Conservation (phyloP, 768 basidiomycete species). For the Podaxis sp. region DNA sequence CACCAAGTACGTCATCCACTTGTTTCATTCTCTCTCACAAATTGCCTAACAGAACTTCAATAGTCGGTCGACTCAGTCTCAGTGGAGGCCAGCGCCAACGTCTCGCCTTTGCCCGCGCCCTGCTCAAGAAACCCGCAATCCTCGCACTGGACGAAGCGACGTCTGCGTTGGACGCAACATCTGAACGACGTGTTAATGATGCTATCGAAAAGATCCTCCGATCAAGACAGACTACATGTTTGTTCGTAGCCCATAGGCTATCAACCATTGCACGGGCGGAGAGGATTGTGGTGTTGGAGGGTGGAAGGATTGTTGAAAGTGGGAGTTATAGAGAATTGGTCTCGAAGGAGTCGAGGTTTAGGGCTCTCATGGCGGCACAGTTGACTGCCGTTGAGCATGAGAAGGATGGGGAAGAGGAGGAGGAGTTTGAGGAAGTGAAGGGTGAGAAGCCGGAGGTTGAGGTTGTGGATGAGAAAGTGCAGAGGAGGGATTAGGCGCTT, state of each 20-base stretch:
- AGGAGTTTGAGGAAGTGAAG: slow-evolving; percentile 12
- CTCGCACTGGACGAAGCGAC: slow-evolving; percentile 90
- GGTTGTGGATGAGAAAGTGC: neutral
- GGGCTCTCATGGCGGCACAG: slow-evolving; percentile 88
- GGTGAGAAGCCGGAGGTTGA: neutral
- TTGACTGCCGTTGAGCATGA: slow-evolving; percentile 46
- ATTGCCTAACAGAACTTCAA: neutral
- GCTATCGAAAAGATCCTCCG: slow-evolving; percentile 87
- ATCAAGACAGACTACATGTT: slow-evolving; percentile 77
- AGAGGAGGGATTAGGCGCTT: neutral
- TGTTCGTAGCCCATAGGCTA: slow-evolving; percentile 87
- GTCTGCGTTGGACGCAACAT: slow-evolving; percentile 84
- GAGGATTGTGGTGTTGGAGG: slow-evolving; percentile 87
- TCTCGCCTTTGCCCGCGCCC: slow-evolving; percentile 80
- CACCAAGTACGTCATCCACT: slow-evolving; percentile 62
- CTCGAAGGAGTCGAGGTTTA: slow-evolving; percentile 76
- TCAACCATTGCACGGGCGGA: slow-evolving; percentile 91
- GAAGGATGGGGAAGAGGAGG: slow-evolving; percentile 18
- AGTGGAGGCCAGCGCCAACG: slow-evolving; percentile 83
- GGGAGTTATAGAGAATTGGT: slow-evolving; percentile 81
- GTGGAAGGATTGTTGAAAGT: slow-evolving; percentile 78
- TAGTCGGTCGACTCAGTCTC: slow-evolving; percentile 68
- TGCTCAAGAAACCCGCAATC: slow-evolving; percentile 87
- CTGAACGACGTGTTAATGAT: slow-evolving; percentile 86
- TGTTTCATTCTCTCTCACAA: neutral